These are phyloP conservation scores for Malus sylvestris DNA, from an alignment of 306 rosid genomes.

Conservation along the genomic window DNA sequence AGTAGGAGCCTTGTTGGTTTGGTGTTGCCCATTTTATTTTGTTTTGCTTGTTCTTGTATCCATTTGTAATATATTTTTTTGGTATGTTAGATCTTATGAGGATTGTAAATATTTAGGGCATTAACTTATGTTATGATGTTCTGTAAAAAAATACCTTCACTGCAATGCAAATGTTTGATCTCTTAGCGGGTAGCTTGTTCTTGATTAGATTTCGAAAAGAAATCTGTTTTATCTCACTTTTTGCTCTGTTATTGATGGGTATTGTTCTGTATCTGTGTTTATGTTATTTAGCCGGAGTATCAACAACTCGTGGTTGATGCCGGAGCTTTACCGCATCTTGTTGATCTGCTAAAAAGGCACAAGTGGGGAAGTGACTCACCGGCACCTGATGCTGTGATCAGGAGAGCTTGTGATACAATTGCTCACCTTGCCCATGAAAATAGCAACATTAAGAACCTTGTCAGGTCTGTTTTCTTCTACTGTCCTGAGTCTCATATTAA, in stretches of 20 bases:
- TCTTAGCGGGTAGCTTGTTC: background rate
- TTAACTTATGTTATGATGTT: background rate
- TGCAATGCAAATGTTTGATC: background rate
- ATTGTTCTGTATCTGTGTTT: conserved; percentile 4
- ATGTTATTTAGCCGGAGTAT: conserved; percentile 46
- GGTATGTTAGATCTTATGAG: background rate
- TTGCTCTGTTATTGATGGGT: background rate
- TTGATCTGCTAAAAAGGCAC: conserved; percentile 38
- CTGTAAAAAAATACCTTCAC: background rate
- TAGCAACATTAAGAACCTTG: conserved; percentile 35
- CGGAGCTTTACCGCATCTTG: conserved; percentile 51
- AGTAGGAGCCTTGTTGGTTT: no score
- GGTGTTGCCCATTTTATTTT: background rate
- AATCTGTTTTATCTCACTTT: background rate
- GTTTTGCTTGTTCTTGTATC: background rate
- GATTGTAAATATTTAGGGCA: background rate
- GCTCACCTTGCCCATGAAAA: conserved; percentile 57
- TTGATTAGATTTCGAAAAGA: background rate
- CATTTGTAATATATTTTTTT: background rate
- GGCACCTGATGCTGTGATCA: conserved; percentile 31
- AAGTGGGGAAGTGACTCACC: conserved; percentile 10
- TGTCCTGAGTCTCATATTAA: background rate
- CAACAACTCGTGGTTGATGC: conserved; percentile 51
- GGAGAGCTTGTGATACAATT: conserved; percentile 56
- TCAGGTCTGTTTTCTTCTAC: conserved; percentile 34